Evolutionary conservation across 768 basidiomycete species (phyloP).

Genomic region (Mycena sanguinolenta): DNA sequence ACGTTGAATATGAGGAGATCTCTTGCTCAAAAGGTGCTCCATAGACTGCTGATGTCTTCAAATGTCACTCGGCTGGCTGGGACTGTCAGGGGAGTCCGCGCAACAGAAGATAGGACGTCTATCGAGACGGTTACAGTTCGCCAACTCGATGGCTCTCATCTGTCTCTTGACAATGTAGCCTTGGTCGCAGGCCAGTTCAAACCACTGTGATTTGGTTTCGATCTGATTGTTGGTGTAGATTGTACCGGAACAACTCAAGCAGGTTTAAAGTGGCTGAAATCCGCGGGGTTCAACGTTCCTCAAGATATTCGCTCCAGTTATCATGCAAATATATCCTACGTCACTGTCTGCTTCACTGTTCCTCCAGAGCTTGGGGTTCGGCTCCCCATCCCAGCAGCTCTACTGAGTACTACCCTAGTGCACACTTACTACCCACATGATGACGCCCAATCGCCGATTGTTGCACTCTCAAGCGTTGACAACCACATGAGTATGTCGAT

Average conservation of each 20-base stretch:
- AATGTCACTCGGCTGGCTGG: background rate
- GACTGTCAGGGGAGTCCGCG: background rate
- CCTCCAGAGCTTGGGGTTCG: constrained; percentile 15
- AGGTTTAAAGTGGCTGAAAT: constrained; percentile 24
- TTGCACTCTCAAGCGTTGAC: constrained; percentile 18
- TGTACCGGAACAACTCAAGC: constrained; percentile 1
- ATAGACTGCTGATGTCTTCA: background rate
- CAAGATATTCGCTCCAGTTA: constrained; percentile 10
- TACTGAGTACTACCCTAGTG: background rate
- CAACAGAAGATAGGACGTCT: background rate
- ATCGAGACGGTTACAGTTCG: background rate
- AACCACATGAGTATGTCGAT: constrained; percentile 22
- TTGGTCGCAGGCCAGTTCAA: background rate
- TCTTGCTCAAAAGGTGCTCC: background rate
- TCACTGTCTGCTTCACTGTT: constrained; percentile 5
- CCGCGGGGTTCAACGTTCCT: constrained; percentile 9
- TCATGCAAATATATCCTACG: constrained; percentile 21
- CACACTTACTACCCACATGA: constrained; percentile 12
- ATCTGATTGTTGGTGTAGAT: background rate
- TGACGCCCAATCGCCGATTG: background rate
- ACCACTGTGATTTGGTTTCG: background rate
- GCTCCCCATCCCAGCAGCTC: constrained; percentile 18
- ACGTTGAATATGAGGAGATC: background rate
- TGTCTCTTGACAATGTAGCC: background rate
- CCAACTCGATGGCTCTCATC: background rate